These are phyloP conservation scores for Yamadazyma spencermartinsiae DNA, from an alignment of 1,139 yeast genomes.

Conservation along the genomic window DNA sequence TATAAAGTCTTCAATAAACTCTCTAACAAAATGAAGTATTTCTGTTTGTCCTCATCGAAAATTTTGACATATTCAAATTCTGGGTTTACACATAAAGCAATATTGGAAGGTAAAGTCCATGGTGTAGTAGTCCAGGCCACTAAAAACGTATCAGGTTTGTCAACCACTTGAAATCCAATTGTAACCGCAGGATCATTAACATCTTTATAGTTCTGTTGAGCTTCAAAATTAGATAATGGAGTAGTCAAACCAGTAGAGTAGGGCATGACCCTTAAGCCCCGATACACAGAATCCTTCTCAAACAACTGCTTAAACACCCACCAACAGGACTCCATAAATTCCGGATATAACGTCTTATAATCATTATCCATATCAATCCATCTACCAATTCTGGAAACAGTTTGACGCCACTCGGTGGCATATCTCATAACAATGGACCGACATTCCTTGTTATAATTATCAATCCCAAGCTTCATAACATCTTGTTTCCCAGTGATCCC, in stretches of 20 bases:
- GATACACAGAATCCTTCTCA: conserved; percentile 83
- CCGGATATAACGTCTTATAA: conserved; percentile 93
- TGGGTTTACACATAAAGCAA: conserved; percentile 90
- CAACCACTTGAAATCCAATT: conserved; percentile 78
- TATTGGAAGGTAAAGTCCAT: conserved; percentile 96
- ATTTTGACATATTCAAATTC: conserved; percentile 89
- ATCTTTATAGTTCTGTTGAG: conserved; percentile 96
- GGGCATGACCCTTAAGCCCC: conserved; percentile 98
- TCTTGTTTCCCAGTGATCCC: conserved; percentile 93
- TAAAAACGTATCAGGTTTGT: conserved; percentile 76
- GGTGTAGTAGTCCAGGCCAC: conserved; percentile 99
- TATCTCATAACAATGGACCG: conserved; percentile 97
- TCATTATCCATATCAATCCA: conserved; percentile 99
- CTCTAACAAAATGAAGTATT: conserved; percentile 81
- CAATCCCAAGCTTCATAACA: conserved; percentile 91
- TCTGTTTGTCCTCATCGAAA: conserved; percentile 81
- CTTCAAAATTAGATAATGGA: conserved; percentile 95
- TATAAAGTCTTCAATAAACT: conserved; percentile 76
- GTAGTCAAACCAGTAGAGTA: conserved; percentile 97
- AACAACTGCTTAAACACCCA: conserved; percentile 94
- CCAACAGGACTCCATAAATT: conserved; percentile 98
- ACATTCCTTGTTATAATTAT: conserved; percentile 90
- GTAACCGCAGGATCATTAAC: conserved; percentile 97
- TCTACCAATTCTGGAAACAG: conserved; percentile 92
- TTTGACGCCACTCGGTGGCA: conserved; percentile 90